Evolutionary conservation across 805 yeast species (phyloP).

Genomic region (Torulaspora maleeae): DNA sequence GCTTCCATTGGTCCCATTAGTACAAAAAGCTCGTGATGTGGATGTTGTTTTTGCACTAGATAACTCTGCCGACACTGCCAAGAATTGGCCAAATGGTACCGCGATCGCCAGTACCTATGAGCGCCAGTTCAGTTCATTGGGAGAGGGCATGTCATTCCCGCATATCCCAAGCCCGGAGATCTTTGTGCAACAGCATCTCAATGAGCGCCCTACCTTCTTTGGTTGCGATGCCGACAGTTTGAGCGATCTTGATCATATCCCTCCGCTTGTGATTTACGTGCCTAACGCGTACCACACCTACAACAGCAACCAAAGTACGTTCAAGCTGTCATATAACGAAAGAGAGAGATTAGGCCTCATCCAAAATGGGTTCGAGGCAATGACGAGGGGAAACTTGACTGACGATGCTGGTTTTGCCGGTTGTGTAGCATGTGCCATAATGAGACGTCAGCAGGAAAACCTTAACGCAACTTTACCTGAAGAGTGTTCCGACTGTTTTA

Average conservation of each 20-base stretch:
- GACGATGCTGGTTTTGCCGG: conserved; percentile 63
- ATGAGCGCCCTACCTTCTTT: conserved; percentile 70
- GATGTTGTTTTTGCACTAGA: conserved; percentile 66
- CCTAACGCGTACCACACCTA: conserved; percentile 68
- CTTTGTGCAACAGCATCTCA: conserved; percentile 55
- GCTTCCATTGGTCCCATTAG: conserved; percentile 58
- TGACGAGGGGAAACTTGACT: conserved; percentile 62
- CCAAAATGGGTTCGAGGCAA: conserved; percentile 67
- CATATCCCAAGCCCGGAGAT: conserved; percentile 69
- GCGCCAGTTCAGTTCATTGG: conserved; percentile 53
- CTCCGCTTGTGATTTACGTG: conserved; percentile 73
- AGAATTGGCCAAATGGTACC: conserved; percentile 63
- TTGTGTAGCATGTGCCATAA: conserved; percentile 79
- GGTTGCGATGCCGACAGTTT: conserved; percentile 71
- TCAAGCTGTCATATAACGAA: conserved; percentile 55
- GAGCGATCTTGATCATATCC: conserved; percentile 49
- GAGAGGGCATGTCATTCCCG: conserved; percentile 65
- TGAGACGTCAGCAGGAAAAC: conserved; percentile 74
- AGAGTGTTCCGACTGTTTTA: conserved; percentile 69
- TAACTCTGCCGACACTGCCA: conserved; percentile 59
- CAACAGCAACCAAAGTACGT: conserved; percentile 69
- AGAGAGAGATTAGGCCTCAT: conserved; percentile 57
- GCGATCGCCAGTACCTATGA: conserved; percentile 52
- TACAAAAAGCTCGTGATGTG: conserved; percentile 54
- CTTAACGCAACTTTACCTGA: conserved; percentile 50